Evolutionary conservation across 345 rosid genomes (phyloP).

Genomic region (Melastoma malabathricum): DNA sequence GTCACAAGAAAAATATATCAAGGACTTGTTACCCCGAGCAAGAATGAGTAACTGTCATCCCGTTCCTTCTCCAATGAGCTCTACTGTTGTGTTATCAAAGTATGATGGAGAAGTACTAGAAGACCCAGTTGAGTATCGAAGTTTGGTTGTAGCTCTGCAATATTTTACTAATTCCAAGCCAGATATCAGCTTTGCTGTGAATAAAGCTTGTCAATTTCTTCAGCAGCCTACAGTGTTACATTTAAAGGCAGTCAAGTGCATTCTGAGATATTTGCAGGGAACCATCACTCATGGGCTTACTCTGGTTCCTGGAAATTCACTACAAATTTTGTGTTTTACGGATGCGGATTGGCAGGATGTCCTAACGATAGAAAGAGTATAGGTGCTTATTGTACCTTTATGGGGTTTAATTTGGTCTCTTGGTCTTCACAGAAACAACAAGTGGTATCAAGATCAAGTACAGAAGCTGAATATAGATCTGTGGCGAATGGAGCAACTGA

Average conservation of each 20-base stretch:
- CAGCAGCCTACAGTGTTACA: not conserved
- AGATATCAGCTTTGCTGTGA: not conserved
- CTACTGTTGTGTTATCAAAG: not conserved
- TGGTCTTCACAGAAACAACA: rapidly evolving
- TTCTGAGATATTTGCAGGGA: not conserved
- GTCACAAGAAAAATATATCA: constrained; percentile 3
- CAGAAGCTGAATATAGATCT: not conserved
- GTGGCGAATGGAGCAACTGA: not conserved
- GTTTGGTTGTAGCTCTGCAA: not conserved
- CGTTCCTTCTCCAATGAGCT: not conserved
- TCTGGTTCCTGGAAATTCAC: not conserved
- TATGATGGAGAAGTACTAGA: no score
- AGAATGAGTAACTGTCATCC: not conserved
- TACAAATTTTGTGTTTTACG: not conserved
- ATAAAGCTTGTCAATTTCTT: not conserved
- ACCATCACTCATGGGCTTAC: not conserved
- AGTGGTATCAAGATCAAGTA: not conserved
- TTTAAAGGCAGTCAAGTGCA: not conserved
- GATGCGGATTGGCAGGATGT: not conserved
- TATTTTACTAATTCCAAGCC: not conserved
- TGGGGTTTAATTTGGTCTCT: not conserved
- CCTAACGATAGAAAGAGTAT: not conserved
- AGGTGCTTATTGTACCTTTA: not conserved
- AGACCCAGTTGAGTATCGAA: not conserved
- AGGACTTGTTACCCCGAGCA: not conserved